phyloP scores from a whole-genome alignment of 306 rosid species.

The Rosa chinensis region DNA sequence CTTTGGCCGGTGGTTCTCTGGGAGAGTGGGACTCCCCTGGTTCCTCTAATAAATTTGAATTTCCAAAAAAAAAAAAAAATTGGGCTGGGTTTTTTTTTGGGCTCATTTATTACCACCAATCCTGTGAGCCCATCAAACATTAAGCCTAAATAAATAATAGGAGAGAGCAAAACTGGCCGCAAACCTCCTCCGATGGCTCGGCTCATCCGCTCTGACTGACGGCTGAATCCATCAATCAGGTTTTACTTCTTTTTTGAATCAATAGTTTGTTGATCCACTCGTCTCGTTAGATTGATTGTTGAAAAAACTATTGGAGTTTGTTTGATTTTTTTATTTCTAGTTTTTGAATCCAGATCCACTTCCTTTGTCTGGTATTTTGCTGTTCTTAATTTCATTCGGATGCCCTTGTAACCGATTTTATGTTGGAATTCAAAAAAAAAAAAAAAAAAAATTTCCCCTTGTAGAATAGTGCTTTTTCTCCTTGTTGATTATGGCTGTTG shows the following conservation, averaged over 20 bases:
- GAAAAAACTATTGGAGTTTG: no score
- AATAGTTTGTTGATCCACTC: no score
- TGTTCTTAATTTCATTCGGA: not conserved
- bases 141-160: not conserved
- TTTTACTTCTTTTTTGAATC: no score
- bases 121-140: not conserved
- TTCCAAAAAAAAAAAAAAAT: no score
- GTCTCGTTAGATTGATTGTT: no score
- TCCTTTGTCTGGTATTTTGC: not conserved
- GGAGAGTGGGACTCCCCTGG: no score
- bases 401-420: not conserved
- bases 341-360: not conserved
- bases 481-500: not conserved
- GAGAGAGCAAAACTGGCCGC: not conserved
- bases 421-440: not conserved
- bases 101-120: not conserved
- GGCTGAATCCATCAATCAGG: not conserved
- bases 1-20: no score
- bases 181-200: not conserved
- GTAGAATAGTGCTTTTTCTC: not conserved
- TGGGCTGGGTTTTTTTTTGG: no score
- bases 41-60: no score
- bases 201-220: not conserved
- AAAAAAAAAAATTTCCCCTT: not conserved
- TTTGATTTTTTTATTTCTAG: not conserved